Base-by-base conservation (phyloP, 306 rosid genomes). In the Pyrus bretschneideri region DNA sequence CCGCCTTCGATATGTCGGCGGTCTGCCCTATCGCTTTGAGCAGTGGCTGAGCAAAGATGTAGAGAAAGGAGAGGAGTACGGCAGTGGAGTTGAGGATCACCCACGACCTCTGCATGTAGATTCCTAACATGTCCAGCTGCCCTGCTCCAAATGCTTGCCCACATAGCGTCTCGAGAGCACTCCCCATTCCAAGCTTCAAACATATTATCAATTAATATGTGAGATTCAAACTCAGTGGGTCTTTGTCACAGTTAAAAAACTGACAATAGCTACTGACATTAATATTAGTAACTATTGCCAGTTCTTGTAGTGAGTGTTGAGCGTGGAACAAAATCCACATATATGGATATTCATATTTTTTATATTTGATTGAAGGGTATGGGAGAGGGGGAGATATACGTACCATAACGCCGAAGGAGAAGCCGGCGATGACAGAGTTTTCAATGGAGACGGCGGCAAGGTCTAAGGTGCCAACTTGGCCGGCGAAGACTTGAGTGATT, bases 81-180 rank as follows among this genome's bases (percentile, higher is more conserved):
- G 83, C 91, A 9, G 96, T 85, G 3, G 80, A 2, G 75, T 82
- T 64, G 4, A 94, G 82, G 25, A 94, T 92, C 55, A 94, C 87
- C 96, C 95, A 90, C 27, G 98, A 94, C 22, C 97, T 83, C 75
- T 94, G 98, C 97, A 92, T 85, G 85, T 92, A 94, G 21, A 90
- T 73, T 4, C 98, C 98, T 10, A 94, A 68, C 98, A 94, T 92
- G 4, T 90, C 84, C 2, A 89, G 5, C 69, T 90, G 87, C 9
- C 98, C 95, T 0, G 95, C 96, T 31, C 98, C 98, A 3, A 74
- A 83, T 0, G 98, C 97, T 81, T 94, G 98, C 17, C 98, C 98
- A 51, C 98, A 94, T 1, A 94, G 85, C 6, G 98, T 94, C 45
- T 92, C 98, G 35, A 94, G 80, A 2, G 97, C 98, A 35, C 97